Conservation (phyloP, 75 land plant genomes). For the Pinus albicaulis region DNA sequence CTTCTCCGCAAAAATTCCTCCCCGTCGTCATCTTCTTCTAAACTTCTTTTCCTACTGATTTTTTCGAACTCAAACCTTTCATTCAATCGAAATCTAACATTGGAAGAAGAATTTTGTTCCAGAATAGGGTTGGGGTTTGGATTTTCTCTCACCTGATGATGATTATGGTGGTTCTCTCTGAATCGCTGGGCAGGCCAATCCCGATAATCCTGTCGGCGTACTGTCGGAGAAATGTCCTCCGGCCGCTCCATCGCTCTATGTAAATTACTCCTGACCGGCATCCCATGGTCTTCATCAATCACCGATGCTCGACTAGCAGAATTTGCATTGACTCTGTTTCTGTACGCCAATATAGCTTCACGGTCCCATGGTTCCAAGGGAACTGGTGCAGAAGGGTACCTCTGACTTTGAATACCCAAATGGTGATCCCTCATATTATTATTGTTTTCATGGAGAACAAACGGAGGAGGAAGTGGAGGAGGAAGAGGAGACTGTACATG, state of each 20-base stretch:
- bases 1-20: not conserved
- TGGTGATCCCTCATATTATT: not conserved
- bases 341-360: not conserved
- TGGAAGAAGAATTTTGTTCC: not conserved
- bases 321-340: not conserved
- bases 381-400: not conserved
- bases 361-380: constrained; percentile 5
- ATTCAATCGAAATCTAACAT: not conserved
- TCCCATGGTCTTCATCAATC: too few species aligned
- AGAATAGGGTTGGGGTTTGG: not conserved
- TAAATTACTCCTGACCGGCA: too few species aligned
- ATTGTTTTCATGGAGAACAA: not conserved
- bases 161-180: not conserved
- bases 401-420: not conserved
- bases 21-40: not conserved
- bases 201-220: not conserved
- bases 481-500: not conserved
- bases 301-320: not conserved
- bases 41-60: not conserved
- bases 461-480: not conserved
- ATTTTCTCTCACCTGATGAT: not conserved
- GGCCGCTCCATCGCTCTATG: not conserved
- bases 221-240: not conserved
- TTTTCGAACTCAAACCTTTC: not conserved
- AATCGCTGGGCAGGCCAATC: not conserved